Conservation (phyloP, 192 early-diverging fungal genomes). For the Rhizophlyctis rosea region DNA sequence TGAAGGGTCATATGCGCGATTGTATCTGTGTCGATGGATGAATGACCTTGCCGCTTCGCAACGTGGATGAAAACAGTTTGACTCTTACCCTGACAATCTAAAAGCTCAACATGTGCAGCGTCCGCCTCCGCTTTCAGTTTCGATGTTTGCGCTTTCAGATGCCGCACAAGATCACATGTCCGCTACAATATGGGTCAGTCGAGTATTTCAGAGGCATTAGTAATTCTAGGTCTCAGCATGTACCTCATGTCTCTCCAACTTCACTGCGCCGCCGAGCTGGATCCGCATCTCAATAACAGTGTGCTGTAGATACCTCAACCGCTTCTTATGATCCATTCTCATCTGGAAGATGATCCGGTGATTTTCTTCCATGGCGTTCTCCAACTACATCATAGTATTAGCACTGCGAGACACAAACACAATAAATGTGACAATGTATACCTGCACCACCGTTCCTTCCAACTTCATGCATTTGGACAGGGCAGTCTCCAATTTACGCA, state of each 20-base stretch:
- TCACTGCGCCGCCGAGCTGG: constrained; percentile 35
- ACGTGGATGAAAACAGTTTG: no score
- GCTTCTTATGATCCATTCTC: constrained; percentile 33
- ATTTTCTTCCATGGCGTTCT: constrained; percentile 37
- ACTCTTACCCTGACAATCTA: no score
- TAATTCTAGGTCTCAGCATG: no score
- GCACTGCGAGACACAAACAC: neutral
- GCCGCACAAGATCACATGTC: constrained; percentile 23
- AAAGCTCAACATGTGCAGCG: no score
- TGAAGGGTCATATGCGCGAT: constrained; percentile 24
- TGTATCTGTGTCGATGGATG: constrained; percentile 37
- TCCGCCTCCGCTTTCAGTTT: no score
- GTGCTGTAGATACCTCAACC: constrained; percentile 34
- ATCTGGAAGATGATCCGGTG: constrained; percentile 45
- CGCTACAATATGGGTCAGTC: no score
- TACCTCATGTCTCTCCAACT: constrained; percentile 42
- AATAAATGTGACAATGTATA: constrained; percentile 1
- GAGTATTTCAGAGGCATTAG: no score
- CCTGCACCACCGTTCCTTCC: constrained; percentile 40
- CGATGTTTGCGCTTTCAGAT: constrained; percentile 24
- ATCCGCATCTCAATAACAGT: constrained; percentile 33
- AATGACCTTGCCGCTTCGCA: no score
- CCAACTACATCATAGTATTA: constrained; percentile 18
- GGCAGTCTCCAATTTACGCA: constrained; percentile 30
- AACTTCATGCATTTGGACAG: constrained; percentile 32